Evolutionary conservation across 1,284 basidiomycete species (phyloP), one percentile per base, ranked within the genome.

Genomic region (Apiotrichum veenhuisii): DNA sequence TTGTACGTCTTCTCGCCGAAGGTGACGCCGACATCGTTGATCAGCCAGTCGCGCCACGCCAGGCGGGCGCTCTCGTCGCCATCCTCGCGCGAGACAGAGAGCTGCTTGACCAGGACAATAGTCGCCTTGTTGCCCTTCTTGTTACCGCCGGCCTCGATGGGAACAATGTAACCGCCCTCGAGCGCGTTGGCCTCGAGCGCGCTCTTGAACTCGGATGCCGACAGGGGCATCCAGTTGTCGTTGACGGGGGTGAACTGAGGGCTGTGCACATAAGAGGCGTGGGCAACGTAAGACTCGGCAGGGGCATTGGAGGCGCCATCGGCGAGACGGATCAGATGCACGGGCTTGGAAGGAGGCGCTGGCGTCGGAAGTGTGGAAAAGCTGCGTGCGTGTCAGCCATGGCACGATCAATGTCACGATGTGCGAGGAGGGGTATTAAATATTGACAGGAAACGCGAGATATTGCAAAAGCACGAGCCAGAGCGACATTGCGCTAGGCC

Each of bases 31-130:
- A 72, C 61, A 25, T 72, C 70, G 34, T 68, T 55, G 48, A 72
- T 54, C 7, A 77, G 53, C 70, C 73, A 75, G 18, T 63, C 42
- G 52, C 68, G 67, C 74, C 74, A 77, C 38, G 68, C 65, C 17
- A 64, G 61, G 8, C 60, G 56, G 14, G 61, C 57, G 0, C 50
- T 56, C 7, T 62, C 64, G 15, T 58, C 57, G 17, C 65, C 67
- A 34, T 71, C 70, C 45, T 63, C 61, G 42, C 59, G 59, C 20
- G 70, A 56, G n/a, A 78, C 57, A 14, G 66, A 67, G 22, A 77
- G 47, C 57, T 75, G 75, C 67, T 78, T 78, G 64, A 77, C 66
- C 37, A 75, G 54, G 9, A 75, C 72, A n/a, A 75, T 70, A 1
- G 57, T 53, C 4, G 68, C 71, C 52, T 65, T 65, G 48, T 74